These are phyloP conservation scores for Pichia californica DNA, from an alignment of 805 yeast genomes.

Conservation along the genomic window DNA sequence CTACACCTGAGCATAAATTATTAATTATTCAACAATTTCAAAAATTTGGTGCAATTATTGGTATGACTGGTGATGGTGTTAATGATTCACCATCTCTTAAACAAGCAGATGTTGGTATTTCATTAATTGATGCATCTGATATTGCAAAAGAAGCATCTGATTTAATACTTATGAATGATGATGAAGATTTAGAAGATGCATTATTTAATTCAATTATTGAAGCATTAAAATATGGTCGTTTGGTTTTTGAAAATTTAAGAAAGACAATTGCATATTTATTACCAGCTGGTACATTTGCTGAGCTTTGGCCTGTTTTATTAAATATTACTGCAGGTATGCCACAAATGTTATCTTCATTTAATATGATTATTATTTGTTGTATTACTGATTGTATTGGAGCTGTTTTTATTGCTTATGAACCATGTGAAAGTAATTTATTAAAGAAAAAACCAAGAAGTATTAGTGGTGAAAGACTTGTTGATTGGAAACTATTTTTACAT, in stretches of 20 bases:
- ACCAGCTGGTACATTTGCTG: conserved; percentile 49
- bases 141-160: conserved; percentile 33
- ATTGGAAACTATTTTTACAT: conserved; percentile 37
- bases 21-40: conserved; percentile 1
- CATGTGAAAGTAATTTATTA: conserved; percentile 37
- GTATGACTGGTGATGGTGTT: conserved; percentile 99
- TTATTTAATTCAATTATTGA: conserved; percentile 2
- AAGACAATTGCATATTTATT: conserved; percentile 41
- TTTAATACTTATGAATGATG: conserved; percentile 1
- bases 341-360: conserved; percentile 41
- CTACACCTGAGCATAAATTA: conserved; percentile 2
- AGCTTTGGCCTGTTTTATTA: conserved; percentile 43
- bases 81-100: conserved; percentile 96
- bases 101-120: conserved; percentile 96
- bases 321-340: conserved; percentile 46
- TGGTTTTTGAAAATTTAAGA: conserved; percentile 43
- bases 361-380: conserved; percentile 45
- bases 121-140: conserved; percentile 97
- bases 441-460: conserved; percentile 36
- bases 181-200: not conserved
- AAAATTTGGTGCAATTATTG: conserved; percentile 34
- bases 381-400: conserved; percentile 43
- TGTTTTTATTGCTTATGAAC: conserved; percentile 38
- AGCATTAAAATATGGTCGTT: conserved; percentile 33
- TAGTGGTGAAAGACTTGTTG: conserved; percentile 42